Evolutionary conservation across 176 grass and related monocot genomes (phyloP).

Genomic region (Carex kokanica): DNA sequence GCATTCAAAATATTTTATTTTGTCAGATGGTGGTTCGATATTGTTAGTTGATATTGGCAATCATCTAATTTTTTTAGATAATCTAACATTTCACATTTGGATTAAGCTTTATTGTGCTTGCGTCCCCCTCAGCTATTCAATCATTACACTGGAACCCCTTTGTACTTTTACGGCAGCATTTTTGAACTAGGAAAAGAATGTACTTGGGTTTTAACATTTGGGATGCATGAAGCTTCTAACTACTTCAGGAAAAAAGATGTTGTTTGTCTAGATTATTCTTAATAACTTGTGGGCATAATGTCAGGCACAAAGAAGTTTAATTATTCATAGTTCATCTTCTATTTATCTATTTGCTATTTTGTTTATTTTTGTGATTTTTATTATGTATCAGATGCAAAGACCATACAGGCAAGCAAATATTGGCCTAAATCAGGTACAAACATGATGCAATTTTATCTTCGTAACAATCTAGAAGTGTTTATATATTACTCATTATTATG

Average conservation of each 20-base stretch:
- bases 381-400: slow-evolving; percentile 17
- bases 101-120: not conserved
- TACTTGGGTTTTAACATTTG: not conserved
- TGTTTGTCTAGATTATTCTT: not conserved
- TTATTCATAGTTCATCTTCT: not conserved
- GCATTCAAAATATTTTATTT: not conserved
- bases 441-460: not conserved
- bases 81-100: slow-evolving; percentile 2
- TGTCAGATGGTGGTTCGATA: not conserved
- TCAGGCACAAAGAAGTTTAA: not conserved
- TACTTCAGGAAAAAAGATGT: not conserved
- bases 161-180: not conserved
- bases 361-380: not conserved
- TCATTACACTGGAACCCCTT: not conserved
- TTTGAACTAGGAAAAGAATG: not conserved
- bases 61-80: not conserved
- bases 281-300: not conserved
- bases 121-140: not conserved
- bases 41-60: not conserved
- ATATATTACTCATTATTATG: too few species aligned
- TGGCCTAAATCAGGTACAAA: not conserved
- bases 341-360: not conserved
- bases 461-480: not conserved
- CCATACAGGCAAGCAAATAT: not conserved
- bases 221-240: not conserved